Evolutionary conservation across 768 basidiomycete genomes (phyloP).

Genomic region (Dentipellis fragilis): DNA sequence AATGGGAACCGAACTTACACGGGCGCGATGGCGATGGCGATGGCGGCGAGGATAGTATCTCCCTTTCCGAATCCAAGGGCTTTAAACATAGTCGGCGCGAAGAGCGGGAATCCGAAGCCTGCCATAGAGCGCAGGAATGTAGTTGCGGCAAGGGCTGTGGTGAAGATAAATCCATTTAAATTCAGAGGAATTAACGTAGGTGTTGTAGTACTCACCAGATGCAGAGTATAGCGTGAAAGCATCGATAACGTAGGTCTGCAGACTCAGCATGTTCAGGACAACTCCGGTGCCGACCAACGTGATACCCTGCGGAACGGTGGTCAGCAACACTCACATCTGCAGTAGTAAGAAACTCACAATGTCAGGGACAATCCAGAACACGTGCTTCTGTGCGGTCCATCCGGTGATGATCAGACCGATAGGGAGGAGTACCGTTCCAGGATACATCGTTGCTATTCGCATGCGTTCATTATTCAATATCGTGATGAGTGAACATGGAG

Average conservation of each 20-base stretch:
- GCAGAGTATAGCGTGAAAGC: conserved; percentile 58
- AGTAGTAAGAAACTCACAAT: conserved; percentile 29
- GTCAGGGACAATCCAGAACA: conserved; percentile 66
- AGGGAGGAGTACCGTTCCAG: conserved; percentile 51
- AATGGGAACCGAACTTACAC: conserved; percentile 31
- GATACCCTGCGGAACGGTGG: conserved; percentile 37
- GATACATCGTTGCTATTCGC: conserved; percentile 44
- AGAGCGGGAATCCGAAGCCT: conserved; percentile 74
- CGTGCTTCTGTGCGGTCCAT: conserved; percentile 48
- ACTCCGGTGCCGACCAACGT: conserved; percentile 44
- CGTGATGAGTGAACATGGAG: not conserved
- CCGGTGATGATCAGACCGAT: conserved; percentile 60
- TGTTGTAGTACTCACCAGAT: conserved; percentile 34
- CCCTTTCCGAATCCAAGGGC: conserved; percentile 63
- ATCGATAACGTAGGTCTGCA: conserved; percentile 63
- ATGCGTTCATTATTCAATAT: not conserved
- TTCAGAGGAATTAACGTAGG: conserved; percentile 3
- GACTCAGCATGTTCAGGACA: conserved; percentile 49
- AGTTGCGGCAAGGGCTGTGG: conserved; percentile 52
- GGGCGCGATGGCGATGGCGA: conserved; percentile 47
- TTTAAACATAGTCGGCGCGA: conserved; percentile 59
- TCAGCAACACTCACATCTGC: not conserved
- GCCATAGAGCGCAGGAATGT: conserved; percentile 52
- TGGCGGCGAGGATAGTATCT: conserved; percentile 49
- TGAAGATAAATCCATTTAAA: conserved; percentile 1